Conservation (phyloP, 2,329 filamentous ascomycete species). For the Geosmithia flava region DNA sequence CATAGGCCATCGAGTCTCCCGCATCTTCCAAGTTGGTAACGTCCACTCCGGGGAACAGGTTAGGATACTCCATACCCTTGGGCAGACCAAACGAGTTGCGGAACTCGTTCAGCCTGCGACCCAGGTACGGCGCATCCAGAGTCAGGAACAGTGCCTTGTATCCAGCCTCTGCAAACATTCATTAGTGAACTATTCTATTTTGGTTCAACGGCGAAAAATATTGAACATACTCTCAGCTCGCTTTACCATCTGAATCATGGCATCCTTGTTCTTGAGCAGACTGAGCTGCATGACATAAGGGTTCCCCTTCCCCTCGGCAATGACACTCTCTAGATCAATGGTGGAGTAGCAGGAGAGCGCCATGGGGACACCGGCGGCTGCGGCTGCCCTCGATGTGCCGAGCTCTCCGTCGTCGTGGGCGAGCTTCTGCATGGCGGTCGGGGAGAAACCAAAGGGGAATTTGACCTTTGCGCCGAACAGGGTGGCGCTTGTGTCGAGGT, state of each 20-base stretch:
- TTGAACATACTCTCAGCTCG: conserved; percentile 22
- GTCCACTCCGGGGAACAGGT: conserved; percentile 1
- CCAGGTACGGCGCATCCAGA: conserved; percentile 11
- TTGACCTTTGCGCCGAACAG: conserved; percentile 30
- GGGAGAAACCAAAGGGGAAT: conserved; percentile 40
- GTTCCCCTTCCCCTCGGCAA: conserved; percentile 18
- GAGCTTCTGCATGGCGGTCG: conserved; percentile 39
- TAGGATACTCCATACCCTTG: conserved; percentile 7
- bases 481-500: conserved; percentile 23
- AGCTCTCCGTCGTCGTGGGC: conserved; percentile 37
- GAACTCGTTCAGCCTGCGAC: conserved; percentile 10
- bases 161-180: conserved; percentile 2
- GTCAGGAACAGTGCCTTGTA: conserved; percentile 15
- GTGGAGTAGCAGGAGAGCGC: conserved; percentile 6
- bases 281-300: conserved; percentile 44
- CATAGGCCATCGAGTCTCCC: background rate
- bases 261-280: conserved; percentile 32
- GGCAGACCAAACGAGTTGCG: conserved; percentile 10
- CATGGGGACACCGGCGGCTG: conserved; percentile 21
- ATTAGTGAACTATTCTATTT: background rate
- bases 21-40: conserved; percentile 3
- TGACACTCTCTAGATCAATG: conserved; percentile 25
- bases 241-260: conserved; percentile 22
- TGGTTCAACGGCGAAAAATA: too few species aligned
- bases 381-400: conserved; percentile 31